Evolutionary conservation across 2,329 filamentous ascomycete species (phyloP).

Genomic region (Fusarium sp.): DNA sequence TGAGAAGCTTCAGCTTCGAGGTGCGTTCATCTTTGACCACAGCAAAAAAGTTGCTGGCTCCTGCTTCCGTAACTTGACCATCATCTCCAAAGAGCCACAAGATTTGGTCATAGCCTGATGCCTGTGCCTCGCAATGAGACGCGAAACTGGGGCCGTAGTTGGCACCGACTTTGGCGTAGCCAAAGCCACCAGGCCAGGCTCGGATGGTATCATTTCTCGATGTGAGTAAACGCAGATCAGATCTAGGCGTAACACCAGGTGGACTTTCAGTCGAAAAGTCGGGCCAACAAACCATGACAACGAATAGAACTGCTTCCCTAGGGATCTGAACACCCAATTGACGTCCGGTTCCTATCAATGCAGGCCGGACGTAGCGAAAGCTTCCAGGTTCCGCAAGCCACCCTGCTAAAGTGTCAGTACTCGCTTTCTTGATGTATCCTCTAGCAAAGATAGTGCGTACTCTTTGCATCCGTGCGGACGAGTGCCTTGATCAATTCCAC

Average conservation of each 20-base stretch:
- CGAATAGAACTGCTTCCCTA: constrained; percentile 8
- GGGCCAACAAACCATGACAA: background rate
- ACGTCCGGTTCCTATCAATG: constrained; percentile 16
- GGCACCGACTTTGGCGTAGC: constrained; percentile 24
- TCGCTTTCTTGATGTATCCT: no score
- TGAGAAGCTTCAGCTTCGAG: constrained; percentile 70
- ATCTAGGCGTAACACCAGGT: background rate
- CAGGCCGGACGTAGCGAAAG: constrained; percentile 16
- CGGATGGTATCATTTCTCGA: constrained; percentile 9
- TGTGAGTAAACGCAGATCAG: constrained; percentile 11
- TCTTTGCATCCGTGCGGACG: background rate
- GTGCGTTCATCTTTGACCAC: constrained; percentile 63
- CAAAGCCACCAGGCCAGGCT: constrained; percentile 51
- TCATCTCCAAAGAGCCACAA: constrained; percentile 77
- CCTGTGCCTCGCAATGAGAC: constrained; percentile 10
- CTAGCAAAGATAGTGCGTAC: background rate
- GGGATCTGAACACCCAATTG: constrained; percentile 17
- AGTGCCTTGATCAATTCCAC: background rate
- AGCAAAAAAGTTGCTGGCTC: constrained; percentile 77
- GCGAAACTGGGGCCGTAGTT: constrained; percentile 32
- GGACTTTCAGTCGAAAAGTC: constrained; percentile 11
- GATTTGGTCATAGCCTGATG: constrained; percentile 52
- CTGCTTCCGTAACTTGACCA: constrained; percentile 44
- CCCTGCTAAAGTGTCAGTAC: background rate
- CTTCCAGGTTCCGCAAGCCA: constrained; percentile 5